Conservation (phyloP, 2,329 filamentous ascomycete species). For the Hypocreales sp. region DNA sequence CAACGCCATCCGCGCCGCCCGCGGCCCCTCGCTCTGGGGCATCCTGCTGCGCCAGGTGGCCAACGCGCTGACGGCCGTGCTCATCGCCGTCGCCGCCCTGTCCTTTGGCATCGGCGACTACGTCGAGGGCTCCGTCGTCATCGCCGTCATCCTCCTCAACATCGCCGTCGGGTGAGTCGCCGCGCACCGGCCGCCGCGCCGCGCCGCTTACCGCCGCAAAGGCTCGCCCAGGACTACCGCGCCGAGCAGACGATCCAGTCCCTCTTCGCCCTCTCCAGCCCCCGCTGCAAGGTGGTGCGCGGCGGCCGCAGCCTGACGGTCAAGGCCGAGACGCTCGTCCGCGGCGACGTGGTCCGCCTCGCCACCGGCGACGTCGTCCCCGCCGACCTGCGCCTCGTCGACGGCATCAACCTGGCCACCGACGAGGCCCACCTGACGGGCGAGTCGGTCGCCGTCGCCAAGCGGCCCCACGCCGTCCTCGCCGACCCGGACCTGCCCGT, state of each 20-base stretch:
- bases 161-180: constrained; percentile 44
- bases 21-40: constrained; percentile 57
- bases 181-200: no score
- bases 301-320: constrained; percentile 32
- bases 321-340: constrained; percentile 43
- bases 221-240: constrained; percentile 43
- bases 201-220: constrained; percentile 8
- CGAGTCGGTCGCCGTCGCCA: constrained; percentile 54
- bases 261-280: constrained; percentile 40
- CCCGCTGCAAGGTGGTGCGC: constrained; percentile 43
- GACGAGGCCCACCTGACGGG: constrained; percentile 64
- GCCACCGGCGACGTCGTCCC: constrained; percentile 54
- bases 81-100: constrained; percentile 59
- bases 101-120: constrained; percentile 51
- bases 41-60: constrained; percentile 65
- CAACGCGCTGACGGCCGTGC: constrained; percentile 60
- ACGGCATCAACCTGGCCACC: constrained; percentile 58
- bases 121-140: constrained; percentile 47
- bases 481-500: constrained; percentile 39
- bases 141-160: constrained; percentile 51
- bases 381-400: constrained; percentile 49
- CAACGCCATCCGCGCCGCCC: constrained; percentile 57
- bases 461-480: constrained; percentile 42
- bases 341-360: constrained; percentile 48
- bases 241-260: constrained; percentile 49